These are phyloP conservation scores for Pseudogymnoascus sp. DNA, from an alignment of 2,329 filamentous ascomycete species.

Conservation along the genomic window DNA sequence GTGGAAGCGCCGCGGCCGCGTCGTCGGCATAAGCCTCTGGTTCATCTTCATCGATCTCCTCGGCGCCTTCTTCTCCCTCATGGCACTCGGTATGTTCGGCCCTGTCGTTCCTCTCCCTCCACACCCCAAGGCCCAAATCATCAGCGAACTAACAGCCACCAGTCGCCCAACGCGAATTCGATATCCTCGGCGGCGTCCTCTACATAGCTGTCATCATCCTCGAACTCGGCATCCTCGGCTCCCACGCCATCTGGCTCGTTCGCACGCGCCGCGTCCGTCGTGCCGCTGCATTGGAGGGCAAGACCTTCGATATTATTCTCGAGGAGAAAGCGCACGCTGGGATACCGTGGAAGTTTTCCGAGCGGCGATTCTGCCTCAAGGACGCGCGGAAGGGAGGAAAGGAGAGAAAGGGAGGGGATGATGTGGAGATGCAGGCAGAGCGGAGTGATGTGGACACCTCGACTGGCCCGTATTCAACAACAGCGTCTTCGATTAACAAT, in stretches of 20 bases:
- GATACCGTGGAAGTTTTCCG: constrained; percentile 32
- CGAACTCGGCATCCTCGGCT: constrained; percentile 53
- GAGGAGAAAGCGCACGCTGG: constrained; percentile 30
- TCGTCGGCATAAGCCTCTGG: constrained; percentile 52
- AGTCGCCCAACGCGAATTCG: constrained; percentile 55
- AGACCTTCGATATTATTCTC: constrained; percentile 48
- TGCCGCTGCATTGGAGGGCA: constrained; percentile 43
- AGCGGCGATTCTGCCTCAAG: constrained; percentile 21
- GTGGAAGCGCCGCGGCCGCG: constrained; percentile 53
- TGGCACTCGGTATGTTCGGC: constrained; percentile 47
- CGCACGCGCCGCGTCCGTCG: constrained; percentile 46
- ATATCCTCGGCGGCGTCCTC: constrained; percentile 51
- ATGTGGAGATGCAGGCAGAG: not conserved
- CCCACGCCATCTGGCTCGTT: constrained; percentile 52
- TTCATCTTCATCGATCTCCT: constrained; percentile 54
- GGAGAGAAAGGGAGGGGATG: not conserved
- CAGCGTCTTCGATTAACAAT: not conserved
- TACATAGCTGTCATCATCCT: constrained; percentile 51
- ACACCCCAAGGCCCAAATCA: not conserved
- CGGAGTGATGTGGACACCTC: not conserved
- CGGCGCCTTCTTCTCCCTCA: constrained; percentile 57
- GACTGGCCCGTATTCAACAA: not conserved
- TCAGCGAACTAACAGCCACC: constrained; percentile 15
- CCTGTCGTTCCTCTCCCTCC: not conserved
- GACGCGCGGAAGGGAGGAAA: not conserved